Evolutionary conservation across 2,329 filamentous ascomycete genomes (phyloP).

Genomic region (Aspergillus niger): DNA sequence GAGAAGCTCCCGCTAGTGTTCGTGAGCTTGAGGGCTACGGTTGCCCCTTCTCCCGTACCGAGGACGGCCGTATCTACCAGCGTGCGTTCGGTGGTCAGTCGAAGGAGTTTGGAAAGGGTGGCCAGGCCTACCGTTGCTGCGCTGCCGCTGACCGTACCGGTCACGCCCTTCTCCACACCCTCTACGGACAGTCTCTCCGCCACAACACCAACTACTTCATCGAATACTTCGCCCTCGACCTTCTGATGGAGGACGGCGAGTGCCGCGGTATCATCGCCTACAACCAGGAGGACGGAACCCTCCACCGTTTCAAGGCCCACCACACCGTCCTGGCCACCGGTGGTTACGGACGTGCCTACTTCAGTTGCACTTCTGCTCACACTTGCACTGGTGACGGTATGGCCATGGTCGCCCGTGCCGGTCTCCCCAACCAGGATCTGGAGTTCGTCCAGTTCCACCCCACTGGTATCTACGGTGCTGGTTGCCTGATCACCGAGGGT

Average conservation of each 20-base stretch:
- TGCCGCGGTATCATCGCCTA: constrained; percentile 96
- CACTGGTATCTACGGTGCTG: constrained; percentile 97
- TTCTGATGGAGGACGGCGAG: constrained; percentile 96
- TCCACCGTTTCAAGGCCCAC: constrained; percentile 94
- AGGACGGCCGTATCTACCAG: constrained; percentile 97
- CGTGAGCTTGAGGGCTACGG: constrained; percentile 97
- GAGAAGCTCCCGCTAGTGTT: constrained; percentile 87
- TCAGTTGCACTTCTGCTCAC: constrained; percentile 96
- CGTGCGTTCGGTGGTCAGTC: constrained; percentile 98
- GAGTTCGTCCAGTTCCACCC: constrained; percentile 99
- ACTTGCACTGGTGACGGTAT: constrained; percentile 99
- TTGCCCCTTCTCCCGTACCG: constrained; percentile 88
- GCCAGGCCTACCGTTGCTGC: constrained; percentile 96
- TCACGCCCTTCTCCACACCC: constrained; percentile 95
- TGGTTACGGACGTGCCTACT: constrained; percentile 97
- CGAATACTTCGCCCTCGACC: constrained; percentile 94
- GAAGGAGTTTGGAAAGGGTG: constrained; percentile 91
- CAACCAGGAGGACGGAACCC: constrained; percentile 97
- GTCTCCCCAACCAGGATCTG: constrained; percentile 97
- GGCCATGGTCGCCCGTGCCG: constrained; percentile 98
- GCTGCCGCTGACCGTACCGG: constrained; percentile 95
- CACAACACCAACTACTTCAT: constrained; percentile 99
- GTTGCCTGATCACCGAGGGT: constrained; percentile 96
- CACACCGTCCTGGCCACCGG: constrained; percentile 96
- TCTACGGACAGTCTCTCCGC: constrained; percentile 93